A percentile compares a stretch with the other conserved stretches of the same genome.
These are phyloP conservation scores for Yamadazyma philogaea DNA, from an alignment of 805 yeast genomes.

Conservation along the genomic window DNA sequence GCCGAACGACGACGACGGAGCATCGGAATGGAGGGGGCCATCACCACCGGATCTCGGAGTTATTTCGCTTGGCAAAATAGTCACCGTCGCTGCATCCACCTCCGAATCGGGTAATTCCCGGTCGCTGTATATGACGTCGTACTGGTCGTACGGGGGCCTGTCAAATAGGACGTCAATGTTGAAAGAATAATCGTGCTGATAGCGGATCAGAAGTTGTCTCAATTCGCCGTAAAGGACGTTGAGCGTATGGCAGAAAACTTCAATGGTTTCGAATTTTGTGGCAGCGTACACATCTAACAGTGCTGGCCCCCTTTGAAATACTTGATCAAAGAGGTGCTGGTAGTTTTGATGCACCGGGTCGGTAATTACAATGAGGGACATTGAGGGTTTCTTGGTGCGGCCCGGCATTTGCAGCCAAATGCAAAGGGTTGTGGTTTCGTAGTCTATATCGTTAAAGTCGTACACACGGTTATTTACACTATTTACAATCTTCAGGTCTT, in stretches of 20 bases:
- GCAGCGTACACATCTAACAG: constrained; percentile 26
- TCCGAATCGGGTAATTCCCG: background rate
- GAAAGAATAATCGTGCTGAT: constrained; percentile 24
- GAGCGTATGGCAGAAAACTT: constrained; percentile 26
- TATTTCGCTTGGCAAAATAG: background rate
- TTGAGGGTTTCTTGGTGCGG: background rate
- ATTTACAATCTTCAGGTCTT: background rate
- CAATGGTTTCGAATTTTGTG: constrained; percentile 18
- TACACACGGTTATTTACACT: too few relatives aligned
- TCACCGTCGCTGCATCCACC: background rate
- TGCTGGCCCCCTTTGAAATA: background rate
- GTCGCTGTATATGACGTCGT: background rate
- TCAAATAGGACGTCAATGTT: constrained; percentile 31
- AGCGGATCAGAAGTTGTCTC: constrained; percentile 18
- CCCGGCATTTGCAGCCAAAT: background rate
- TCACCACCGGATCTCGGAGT: background rate
- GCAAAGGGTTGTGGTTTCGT: too few relatives aligned
- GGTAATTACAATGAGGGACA: constrained; percentile 11
- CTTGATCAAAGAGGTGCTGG: constrained; percentile 5
- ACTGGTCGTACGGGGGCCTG: background rate
- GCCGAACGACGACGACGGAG: background rate
- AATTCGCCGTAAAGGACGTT: constrained; percentile 26
- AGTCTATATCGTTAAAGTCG: background rate
- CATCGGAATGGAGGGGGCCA: too few relatives aligned
- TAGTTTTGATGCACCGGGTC: constrained; percentile 12